Conservation (phyloP, 2,329 filamentous ascomycete species). For the Tolypocladium capitatum region DNA sequence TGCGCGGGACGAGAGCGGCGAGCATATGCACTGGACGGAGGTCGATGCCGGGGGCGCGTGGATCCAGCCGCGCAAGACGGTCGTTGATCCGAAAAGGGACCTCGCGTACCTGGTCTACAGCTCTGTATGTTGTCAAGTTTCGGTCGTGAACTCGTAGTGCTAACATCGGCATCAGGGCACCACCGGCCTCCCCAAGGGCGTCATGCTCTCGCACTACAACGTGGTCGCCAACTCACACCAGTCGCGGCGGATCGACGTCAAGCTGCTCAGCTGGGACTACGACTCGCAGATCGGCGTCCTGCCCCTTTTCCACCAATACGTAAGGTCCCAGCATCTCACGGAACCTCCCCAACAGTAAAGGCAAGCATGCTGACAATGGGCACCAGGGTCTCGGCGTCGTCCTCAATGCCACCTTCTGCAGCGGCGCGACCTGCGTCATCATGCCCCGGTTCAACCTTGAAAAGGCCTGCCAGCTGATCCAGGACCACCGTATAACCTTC, state of each 20-base stretch:
- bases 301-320: conserved; percentile 88
- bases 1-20: conserved; percentile 41
- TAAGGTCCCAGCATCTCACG: conserved; percentile 22
- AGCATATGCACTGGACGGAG: conserved; percentile 57
- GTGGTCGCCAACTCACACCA: conserved; percentile 63
- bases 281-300: conserved; percentile 69
- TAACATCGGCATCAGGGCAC: conserved; percentile 42
- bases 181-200: conserved; percentile 82
- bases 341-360: background rate
- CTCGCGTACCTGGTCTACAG: conserved; percentile 78
- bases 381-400: conserved; percentile 18
- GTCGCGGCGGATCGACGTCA: conserved; percentile 36
- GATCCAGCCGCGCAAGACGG: conserved; percentile 39
- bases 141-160: too few species aligned
- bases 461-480: conserved; percentile 62
- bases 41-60: conserved; percentile 47
- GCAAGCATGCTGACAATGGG: background rate
- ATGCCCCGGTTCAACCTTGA: conserved; percentile 67
- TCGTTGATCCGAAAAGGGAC: conserved; percentile 56
- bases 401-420: conserved; percentile 22
- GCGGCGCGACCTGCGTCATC: conserved; percentile 61
- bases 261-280: conserved; percentile 42
- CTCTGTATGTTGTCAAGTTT: conserved; percentile 27
- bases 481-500: conserved; percentile 63
- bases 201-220: conserved; percentile 74